Base-by-base conservation (phyloP, 2,329 filamentous ascomycete genomes). In the Dactylella cylindrospora region DNA sequence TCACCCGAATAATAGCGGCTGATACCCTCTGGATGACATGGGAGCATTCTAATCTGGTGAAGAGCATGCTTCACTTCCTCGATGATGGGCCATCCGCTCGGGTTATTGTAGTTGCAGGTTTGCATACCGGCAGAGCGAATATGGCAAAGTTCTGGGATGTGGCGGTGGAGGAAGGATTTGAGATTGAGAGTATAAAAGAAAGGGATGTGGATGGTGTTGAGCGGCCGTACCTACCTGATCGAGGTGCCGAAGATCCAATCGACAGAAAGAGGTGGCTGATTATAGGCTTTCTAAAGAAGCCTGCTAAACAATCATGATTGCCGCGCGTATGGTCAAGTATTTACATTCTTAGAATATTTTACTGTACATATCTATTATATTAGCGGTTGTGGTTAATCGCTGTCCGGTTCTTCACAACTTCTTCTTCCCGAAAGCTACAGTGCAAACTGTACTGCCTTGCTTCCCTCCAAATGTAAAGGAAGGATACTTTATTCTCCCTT, bases 401-500 rank as follows among this genome's bases (percentile, higher is more conserved):
- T 3, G 36, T 26, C 28, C 19, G 66, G 23, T 55, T 52, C 17
- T n/a, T 43, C 15, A 28, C n/a, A 44, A 62, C 36, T 60, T 17
- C 26, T 51, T 70, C 70, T 76, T 84, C 65, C 77, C 79, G 72
- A 96, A 95, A 71, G 88, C 91, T 49, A 96, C 73, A 57, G 86
- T 95, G 70, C 85, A 91, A 32, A 97, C 89, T 1, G 87, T 89
- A 76, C 93, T 88, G 1, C 91, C 91, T 71, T 89, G 87, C 72
- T 83, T 82, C 4, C 91, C 91, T 0, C 90, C 91, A 75, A 96
- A 98, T 53, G 82, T 85, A 73, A 95, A 97, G 46, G 83, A 86
- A 17, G 83, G 86, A 73, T 97, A 97, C 70, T 85, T 81, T 50
- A 95, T 83, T 67, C 81, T 79, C 1, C 81, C 84, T 49, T 81